These are phyloP conservation scores for Aureobasidium pullulans DNA, from an alignment of 2,329 filamentous ascomycete species.

Conservation along the genomic window DNA sequence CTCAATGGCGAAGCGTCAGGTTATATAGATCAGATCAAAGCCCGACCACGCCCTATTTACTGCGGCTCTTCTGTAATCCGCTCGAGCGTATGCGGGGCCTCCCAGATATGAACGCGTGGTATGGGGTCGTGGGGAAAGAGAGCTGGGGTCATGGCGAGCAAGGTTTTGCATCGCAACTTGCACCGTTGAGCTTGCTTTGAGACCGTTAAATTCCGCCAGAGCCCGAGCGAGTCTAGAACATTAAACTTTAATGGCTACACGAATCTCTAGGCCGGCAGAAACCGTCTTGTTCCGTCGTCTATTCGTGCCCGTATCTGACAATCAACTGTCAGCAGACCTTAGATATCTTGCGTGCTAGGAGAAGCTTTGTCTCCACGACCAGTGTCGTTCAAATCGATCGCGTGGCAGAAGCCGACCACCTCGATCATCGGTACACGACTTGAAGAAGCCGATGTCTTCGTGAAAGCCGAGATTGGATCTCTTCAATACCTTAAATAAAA, in stretches of 20 bases:
- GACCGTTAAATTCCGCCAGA: neutral
- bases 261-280: neutral
- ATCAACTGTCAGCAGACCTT: neutral
- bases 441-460: neutral
- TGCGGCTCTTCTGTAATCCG: neutral
- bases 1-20: neutral
- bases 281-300: slow-evolving; percentile 1
- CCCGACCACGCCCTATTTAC: neutral
- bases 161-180: slow-evolving; percentile 4
- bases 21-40: slow-evolving; percentile 5
- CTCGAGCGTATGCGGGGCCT: slow-evolving; percentile 7
- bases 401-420: neutral
- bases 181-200: neutral
- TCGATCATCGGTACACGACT: neutral
- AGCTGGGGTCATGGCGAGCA: neutral
- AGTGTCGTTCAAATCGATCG: neutral
- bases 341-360: neutral
- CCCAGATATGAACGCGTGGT: neutral
- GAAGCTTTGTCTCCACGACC: neutral
- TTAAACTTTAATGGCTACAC: too few relatives aligned
- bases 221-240: neutral
- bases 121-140: slow-evolving; percentile 7
- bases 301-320: neutral
- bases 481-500: neutral
- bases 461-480: neutral